Percentiles rank a stretch among this genome's conserved stretches.
phyloP scores from a whole-genome alignment of 805 yeast genomes.

The Metschnikowia bowlesiae region DNA sequence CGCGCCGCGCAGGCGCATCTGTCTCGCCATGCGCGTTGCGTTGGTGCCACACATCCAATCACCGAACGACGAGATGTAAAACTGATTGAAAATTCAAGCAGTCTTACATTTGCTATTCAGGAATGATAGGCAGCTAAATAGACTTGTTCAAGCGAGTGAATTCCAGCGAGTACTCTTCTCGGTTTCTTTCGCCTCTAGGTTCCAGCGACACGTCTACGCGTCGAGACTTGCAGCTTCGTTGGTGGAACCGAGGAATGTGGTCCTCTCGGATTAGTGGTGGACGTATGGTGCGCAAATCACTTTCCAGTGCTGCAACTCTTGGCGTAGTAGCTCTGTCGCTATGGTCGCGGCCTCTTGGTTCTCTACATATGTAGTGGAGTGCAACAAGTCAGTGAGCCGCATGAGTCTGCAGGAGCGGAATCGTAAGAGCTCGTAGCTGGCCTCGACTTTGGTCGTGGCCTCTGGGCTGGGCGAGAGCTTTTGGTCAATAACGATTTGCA shows the following conservation, averaged over 20 bases:
- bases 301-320: slow-evolving; percentile 3
- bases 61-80: too few species aligned
- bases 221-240: background rate
- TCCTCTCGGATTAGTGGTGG: too few species aligned
- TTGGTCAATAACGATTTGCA: background rate
- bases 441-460: background rate
- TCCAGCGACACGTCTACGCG: background rate
- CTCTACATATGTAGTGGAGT: background rate
- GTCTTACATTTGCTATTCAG: too few species aligned
- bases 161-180: too few species aligned
- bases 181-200: background rate
- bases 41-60: too few species aligned
- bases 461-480: background rate
- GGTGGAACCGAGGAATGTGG: background rate
- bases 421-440: background rate
- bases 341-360: background rate
- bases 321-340: background rate
- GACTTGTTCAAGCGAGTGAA: too few species aligned
- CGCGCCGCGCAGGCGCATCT: background rate
- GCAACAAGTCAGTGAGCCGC: background rate
- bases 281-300: background rate
- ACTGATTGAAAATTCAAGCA: too few species aligned
- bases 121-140: too few species aligned
- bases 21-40: background rate
- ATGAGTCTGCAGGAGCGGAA: slow-evolving; percentile 1